Base-by-base conservation (phyloP, 2,329 filamentous ascomycete genomes). In the Daldinia sp. region DNA sequence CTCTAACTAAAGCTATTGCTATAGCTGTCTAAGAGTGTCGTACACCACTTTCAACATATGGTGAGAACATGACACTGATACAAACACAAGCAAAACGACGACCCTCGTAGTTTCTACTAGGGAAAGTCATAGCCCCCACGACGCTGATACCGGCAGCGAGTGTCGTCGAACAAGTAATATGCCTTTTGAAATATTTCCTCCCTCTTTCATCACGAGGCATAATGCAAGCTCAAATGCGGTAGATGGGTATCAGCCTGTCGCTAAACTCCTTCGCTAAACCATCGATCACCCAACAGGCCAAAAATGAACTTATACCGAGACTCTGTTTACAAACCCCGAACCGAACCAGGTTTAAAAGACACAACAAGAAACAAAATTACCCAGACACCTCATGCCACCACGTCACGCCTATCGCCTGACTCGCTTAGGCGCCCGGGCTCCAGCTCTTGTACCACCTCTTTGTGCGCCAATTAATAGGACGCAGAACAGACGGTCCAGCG, bases 231-330 rank as follows among this genome's bases (percentile, higher is more conserved):
- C 73, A 72, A 72, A 72, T 62, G 71, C 63, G 53, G 69, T 67
- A 63, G 65, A 65, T 73, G 75, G 75, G 75, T 77, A 77, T 77
- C 72, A 70, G 65, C 68, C 72, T 68, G 64, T 74, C 67, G 72
- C 73, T 71, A 69, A 76, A 76, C 74, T 75, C 74, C 75, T 69
- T 67, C 71, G 73, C 68, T 69, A 71, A 72, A 67, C 60, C 68
- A 64, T 65, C 57, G 59, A 69, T 62, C 39, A 66, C 60, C 60
- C 37, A 56, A 39, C 35, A 56, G 28, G 44, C 37, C 44, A 69
- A 58, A 39, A 61, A 67, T 39, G 55, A 57, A 63, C 37, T 59
- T 50, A 39, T 56, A 48, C 56, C 63, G 59, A 63, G 63, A 63
- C 59, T 58, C 55, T 53, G 44, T 51, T 37, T 56, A 59, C 30